Evolutionary conservation across 805 yeast species (phyloP), one percentile per base, ranked within the genome.

Genomic region (Starmerella powellii): DNA sequence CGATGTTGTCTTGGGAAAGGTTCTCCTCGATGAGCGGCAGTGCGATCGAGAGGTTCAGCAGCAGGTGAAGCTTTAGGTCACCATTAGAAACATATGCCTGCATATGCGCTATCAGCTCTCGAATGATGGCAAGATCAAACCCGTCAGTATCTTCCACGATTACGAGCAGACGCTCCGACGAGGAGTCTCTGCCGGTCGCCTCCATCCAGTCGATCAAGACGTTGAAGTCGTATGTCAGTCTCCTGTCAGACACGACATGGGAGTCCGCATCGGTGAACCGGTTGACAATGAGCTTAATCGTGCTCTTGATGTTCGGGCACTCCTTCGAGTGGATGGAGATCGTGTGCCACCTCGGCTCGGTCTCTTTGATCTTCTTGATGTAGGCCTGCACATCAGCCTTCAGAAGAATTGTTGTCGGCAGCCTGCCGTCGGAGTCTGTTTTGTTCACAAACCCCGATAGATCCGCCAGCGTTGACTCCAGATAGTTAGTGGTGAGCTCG

Each of bases 101-200:
- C 48, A 63, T 50, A 50, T 62, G 53, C 11, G 45, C 41, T 13
- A 64, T 47, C 20, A 63, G 46, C 3, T 52, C 56, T 1, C 60
- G 33, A 4, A 64, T 38, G 2, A 64, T 45, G 2, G 45, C 39
- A 2, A 47, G 40, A 4, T 58, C 60, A 47, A 64, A 65, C 8
- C 64, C 56, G 24, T 63, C 68, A 3, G 66, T 59, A 45, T 65
- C 68, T 20, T 65, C 66, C 2, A 64, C 42, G 12, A 59, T 42
- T 8, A 61, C 59, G 18, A 64, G 40, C 30, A 59, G 41, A 1
- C 38, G 32, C 15, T 44, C 36, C 8, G 44, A 12, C 8, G 40
- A 26, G 20, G 43, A 18, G 4, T 17, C 13, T 8, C 10, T 5
- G n/a, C 21, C 24, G 18, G 45, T 47, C 8, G 28, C 37, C 13